These are phyloP conservation scores for Diaporthe capsici DNA, from an alignment of 2,329 filamentous ascomycete genomes.

Conservation along the genomic window DNA sequence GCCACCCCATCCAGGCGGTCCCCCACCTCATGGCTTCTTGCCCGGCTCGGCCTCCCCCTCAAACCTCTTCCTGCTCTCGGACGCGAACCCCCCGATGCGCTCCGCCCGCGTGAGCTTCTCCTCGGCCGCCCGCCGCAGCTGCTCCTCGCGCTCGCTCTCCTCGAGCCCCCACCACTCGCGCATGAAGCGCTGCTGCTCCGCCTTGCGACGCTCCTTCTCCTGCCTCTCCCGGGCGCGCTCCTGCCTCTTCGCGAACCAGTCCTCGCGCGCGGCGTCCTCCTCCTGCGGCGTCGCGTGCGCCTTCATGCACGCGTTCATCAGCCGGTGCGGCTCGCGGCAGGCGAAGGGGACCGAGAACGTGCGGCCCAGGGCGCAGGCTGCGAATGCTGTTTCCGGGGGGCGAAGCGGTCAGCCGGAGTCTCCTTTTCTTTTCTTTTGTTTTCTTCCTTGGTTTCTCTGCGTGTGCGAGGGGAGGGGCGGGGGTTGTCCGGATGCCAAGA, in stretches of 20 bases:
- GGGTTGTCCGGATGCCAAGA: not conserved
- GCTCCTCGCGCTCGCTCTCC: conserved; percentile 65
- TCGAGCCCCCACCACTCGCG: conserved; percentile 78
- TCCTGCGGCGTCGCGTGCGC: conserved; percentile 85
- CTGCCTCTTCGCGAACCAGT: conserved; percentile 88
- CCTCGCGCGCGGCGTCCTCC: conserved; percentile 88
- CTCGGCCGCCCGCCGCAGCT: conserved; percentile 63
- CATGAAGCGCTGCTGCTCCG: conserved; percentile 75
- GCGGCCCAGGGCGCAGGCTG: conserved; percentile 86
- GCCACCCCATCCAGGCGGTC: not conserved
- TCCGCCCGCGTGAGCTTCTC: conserved; percentile 66
- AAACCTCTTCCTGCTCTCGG: conserved; percentile 52
- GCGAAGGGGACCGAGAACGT: conserved; percentile 91
- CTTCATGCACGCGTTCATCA: conserved; percentile 97
- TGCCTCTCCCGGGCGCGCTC: conserved; percentile 79
- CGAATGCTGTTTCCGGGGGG: conserved; percentile 77
- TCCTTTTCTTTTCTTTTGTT: not conserved
- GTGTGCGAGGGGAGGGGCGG: not conserved
- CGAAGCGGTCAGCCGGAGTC: not conserved
- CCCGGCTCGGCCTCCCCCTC: conserved; percentile 40
- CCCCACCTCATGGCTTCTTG: conserved; percentile 32
- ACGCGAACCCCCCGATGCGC: conserved; percentile 68
- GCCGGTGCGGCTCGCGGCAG: conserved; percentile 82
- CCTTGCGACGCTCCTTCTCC: conserved; percentile 70
- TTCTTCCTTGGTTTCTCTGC: not conserved